phyloP scores from a whole-genome alignment of 768 basidiomycete species.

The Boletus bicolor region DNA sequence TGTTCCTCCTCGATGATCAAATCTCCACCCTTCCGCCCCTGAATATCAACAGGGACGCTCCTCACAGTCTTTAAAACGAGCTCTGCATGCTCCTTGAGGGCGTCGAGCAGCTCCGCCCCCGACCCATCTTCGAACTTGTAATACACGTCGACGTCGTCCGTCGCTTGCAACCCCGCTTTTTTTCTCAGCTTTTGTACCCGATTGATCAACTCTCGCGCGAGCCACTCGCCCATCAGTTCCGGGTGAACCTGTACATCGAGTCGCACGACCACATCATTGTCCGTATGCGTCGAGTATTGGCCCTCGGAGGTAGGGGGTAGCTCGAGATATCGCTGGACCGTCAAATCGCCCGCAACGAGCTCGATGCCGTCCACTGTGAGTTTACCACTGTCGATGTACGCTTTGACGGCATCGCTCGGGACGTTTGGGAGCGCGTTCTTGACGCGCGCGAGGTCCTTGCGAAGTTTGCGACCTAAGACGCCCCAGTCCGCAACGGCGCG shows the following conservation, averaged over 20 bases:
- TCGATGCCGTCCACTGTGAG: conserved; percentile 87
- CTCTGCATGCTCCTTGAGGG: conserved; percentile 64
- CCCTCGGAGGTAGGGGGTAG: conserved; percentile 56
- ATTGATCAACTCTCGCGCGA: conserved; percentile 86
- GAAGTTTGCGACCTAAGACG: conserved; percentile 89
- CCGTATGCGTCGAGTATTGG: conserved; percentile 79
- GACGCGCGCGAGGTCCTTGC: conserved; percentile 87
- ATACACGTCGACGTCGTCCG: conserved; percentile 89
- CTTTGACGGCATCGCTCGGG: conserved; percentile 78
- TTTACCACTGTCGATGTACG: conserved; percentile 69
- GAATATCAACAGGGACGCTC: conserved; percentile 60
- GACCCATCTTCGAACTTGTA: conserved; percentile 73
- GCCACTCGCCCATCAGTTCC: conserved; percentile 83
- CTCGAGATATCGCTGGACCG: conserved; percentile 89
- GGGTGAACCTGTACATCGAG: conserved; percentile 87
- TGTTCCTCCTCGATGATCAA: conserved; percentile 83
- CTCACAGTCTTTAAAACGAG: conserved; percentile 74
- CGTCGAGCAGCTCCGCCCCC: conserved; percentile 60
- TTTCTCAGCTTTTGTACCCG: conserved; percentile 94
- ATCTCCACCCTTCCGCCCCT: conserved; percentile 45
- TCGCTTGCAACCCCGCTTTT: conserved; percentile 91
- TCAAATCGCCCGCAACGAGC: conserved; percentile 85
- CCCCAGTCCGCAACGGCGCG: conserved; percentile 92
- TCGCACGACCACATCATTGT: conserved; percentile 92
- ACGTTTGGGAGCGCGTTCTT: conserved; percentile 82